These are phyloP conservation scores for Epichloe typhina DNA, from an alignment of 2,329 filamentous ascomycete genomes.

Conservation along the genomic window DNA sequence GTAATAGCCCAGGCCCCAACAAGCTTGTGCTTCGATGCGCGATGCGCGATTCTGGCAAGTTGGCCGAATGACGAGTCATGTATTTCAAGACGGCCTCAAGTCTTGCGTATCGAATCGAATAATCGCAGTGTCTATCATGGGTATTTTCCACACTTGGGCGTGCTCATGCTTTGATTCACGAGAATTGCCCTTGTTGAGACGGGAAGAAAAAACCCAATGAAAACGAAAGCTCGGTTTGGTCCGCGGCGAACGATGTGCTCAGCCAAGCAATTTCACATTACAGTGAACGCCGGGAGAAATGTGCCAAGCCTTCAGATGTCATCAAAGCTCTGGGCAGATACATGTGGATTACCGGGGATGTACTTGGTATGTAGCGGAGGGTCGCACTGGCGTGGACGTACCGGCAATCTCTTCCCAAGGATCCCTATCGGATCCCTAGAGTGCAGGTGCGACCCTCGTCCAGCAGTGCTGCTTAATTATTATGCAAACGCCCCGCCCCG, in stretches of 20 bases:
- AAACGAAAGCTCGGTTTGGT: background rate
- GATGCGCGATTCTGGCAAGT: background rate
- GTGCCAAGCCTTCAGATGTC: constrained; percentile 1
- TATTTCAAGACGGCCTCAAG: background rate
- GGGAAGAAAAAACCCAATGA: background rate
- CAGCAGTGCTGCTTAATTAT: too few relatives aligned
- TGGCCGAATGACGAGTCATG: background rate
- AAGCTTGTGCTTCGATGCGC: background rate
- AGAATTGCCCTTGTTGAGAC: too few relatives aligned
- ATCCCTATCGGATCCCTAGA: background rate
- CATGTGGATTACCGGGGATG: background rate
- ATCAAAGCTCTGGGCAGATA: background rate
- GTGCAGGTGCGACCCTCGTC: background rate
- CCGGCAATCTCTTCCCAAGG: background rate
- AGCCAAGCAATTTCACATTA: background rate
- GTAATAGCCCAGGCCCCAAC: background rate
- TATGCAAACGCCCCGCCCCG: too few relatives aligned
- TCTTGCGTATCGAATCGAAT: background rate
- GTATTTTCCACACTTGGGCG: background rate
- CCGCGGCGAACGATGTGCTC: background rate
- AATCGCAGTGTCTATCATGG: background rate
- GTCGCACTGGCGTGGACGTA: background rate
- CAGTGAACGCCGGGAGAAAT: background rate
- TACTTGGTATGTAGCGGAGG: background rate
- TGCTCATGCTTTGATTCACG: background rate